These are phyloP conservation scores for Cicer cuneatum DNA, from an alignment of 306 rosid genomes.

Conservation along the genomic window DNA sequence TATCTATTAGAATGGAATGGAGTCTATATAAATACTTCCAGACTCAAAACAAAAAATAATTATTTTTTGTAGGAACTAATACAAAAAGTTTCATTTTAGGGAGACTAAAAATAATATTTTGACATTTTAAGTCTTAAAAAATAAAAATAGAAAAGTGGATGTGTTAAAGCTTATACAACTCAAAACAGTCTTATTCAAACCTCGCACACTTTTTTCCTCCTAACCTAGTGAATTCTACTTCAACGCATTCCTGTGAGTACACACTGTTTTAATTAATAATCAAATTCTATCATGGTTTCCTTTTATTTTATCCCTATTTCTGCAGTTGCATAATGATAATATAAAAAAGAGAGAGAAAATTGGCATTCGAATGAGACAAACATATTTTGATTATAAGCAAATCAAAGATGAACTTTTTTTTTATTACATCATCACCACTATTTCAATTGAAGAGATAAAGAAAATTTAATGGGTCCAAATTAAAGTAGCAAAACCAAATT, in stretches of 20 bases:
- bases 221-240: background rate
- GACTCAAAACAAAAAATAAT: no score
- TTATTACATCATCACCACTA: background rate
- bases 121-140: no score
- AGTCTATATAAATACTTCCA: no score
- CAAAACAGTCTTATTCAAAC: background rate
- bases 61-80: no score
- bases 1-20: no score
- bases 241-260: background rate
- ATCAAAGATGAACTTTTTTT: background rate
- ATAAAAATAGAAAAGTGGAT: no score
- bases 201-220: background rate
- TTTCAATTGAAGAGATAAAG: background rate
- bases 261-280: background rate
- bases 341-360: background rate
- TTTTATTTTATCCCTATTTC: background rate
- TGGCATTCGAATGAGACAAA: conserved; percentile 6
- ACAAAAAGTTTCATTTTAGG: no score
- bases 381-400: background rate
- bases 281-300: background rate
- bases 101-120: no score
- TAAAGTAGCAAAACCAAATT: conserved; percentile 36
- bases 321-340: background rate
- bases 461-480: conserved; percentile 4
- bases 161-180: background rate